Evolutionary conservation across 176 grass and related monocot genomes (phyloP).

Genomic region (Cenchrus fungigraminus): DNA sequence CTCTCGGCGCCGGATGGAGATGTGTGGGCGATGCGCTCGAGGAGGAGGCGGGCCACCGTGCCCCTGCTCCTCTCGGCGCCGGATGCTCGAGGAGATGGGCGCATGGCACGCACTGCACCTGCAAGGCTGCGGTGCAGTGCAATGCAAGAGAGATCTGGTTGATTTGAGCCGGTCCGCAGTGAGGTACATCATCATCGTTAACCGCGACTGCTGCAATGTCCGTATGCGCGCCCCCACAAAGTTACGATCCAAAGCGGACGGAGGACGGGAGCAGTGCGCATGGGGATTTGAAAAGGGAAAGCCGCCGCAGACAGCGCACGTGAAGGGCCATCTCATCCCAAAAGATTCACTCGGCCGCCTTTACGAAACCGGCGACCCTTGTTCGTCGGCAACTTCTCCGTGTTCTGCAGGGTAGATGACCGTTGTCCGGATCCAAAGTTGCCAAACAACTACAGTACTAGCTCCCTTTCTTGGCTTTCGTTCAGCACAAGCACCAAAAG

Average conservation of each 20-base stretch:
- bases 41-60: no score
- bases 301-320: constrained; percentile 29
- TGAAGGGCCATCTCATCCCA: constrained; percentile 25
- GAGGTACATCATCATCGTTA: neutral
- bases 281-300: neutral
- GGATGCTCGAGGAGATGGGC: no score
- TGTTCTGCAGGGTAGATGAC: neutral
- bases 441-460: neutral
- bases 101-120: no score
- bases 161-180: neutral
- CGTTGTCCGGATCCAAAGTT: constrained; percentile 27
- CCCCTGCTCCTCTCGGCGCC: no score
- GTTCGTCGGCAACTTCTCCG: constrained; percentile 10
- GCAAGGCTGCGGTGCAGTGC: no score
- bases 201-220: neutral
- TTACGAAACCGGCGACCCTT: neutral
- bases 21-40: no score
- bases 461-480: neutral
- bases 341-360: neutral
- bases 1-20: no score
- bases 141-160: no score
- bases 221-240: neutral
- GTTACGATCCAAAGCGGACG: neutral
- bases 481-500: neutral
- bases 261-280: neutral